Evolutionary conservation across 495 filamentous ascomycete species (phyloP), one percentile per base, ranked within the genome.

Genomic region (Trichoderma virens): DNA sequence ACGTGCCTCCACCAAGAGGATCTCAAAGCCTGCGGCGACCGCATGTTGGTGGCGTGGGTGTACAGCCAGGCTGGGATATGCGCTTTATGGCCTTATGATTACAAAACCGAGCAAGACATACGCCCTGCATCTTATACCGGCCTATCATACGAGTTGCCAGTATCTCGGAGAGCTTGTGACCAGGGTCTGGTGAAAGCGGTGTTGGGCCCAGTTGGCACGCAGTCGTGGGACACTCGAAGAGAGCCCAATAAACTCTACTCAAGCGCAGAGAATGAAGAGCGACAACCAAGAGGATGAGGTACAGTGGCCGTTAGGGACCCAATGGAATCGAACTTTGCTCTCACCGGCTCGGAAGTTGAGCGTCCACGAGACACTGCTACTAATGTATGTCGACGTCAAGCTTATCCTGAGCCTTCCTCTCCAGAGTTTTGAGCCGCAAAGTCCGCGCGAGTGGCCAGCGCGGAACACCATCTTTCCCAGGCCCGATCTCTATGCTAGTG

Each of bases 371-470:
- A 56, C 51, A 3, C 51, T 56, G 6, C 27, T 25, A 56, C 51
- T 30, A 5, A 56, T 56, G 51, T 56, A 56, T n/a, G 51, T 30
- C 51, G 51, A 56, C 51, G 51, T 56, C 51, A 56, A 56, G 23
- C 20, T 56, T 56, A 2, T 30, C 9, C 27, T 56, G 25, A n/a
- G 16, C 30, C 51, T 16, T 14, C 6, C 51, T 3, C 11, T 28
- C 2, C 2, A 16, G 11, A n/a, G n/a, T 2, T 56, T 30, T 27
- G 23, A 56, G 51, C 51, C 51, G 51, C 51, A 56, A 28, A 35
- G 41, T 18, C 14, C 41, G 41, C 41, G 41, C n/a, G n/a, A n/a
- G 18, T 13, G 6, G 5, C 20, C 18, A 16, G 43, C 43, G 6
- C 43, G 20, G 43, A 23, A 47, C 20, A 5, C 43, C 20, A 5